Evolutionary conservation across 208 protist genomes (phyloP).

Genomic region (Wallacemonas sp.): DNA sequence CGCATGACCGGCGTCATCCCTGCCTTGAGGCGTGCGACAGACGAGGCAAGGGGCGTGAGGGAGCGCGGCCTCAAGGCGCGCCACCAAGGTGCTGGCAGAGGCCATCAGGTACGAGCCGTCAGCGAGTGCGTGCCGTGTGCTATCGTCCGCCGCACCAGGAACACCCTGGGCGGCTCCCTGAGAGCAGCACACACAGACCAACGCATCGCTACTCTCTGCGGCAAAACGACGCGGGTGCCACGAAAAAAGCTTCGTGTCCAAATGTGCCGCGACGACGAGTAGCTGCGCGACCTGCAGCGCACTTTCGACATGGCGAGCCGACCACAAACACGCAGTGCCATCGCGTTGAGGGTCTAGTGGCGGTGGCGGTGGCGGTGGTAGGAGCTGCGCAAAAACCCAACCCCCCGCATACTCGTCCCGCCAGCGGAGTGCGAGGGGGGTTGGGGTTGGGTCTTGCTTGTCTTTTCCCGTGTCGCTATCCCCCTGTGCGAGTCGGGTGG

Average conservation of each 20-base stretch:
- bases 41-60: background rate
- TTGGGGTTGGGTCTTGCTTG: too few species aligned
- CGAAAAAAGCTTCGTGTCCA: background rate
- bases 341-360: too few species aligned
- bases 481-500: too few species aligned
- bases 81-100: background rate
- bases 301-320: background rate
- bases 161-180: too few species aligned
- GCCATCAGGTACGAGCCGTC: too few species aligned
- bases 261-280: background rate
- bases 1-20: background rate
- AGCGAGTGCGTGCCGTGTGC: too few species aligned
- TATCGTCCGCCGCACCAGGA: too few species aligned
- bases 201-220: background rate
- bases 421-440: background rate
- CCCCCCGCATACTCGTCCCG: background rate
- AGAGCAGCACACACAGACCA: background rate
- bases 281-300: background rate
- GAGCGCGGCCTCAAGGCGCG: background rate
- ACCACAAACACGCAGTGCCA: background rate
- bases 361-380: background rate
- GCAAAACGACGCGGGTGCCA: background rate
- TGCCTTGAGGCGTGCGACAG: background rate
- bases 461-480: too few species aligned
- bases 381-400: background rate